phyloP scores from a whole-genome alignment of 2,329 filamentous ascomycete species.

The Pseudogymnoascus sp. region DNA sequence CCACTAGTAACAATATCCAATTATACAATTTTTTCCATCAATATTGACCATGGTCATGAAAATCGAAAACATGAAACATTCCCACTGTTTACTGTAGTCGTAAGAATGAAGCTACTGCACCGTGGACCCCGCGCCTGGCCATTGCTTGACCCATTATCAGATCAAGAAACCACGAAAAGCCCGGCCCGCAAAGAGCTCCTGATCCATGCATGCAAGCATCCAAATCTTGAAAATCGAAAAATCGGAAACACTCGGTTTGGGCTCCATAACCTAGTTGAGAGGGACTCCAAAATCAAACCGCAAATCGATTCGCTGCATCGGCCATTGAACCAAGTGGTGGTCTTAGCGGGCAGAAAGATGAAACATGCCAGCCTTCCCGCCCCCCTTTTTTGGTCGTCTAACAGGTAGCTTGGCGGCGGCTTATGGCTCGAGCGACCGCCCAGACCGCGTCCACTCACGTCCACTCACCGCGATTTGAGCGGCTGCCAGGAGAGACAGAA shows the following conservation, averaged over 20 bases:
- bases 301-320: neutral
- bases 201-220: neutral
- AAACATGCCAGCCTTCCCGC: neutral
- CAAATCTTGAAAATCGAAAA: neutral
- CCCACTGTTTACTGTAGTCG: neutral
- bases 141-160: neutral
- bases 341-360: neutral
- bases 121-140: neutral
- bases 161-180: neutral
- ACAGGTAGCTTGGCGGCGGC: neutral
- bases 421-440: neutral
- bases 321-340: neutral
- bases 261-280: neutral
- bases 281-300: neutral
- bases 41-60: neutral
- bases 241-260: neutral
- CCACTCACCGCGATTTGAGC: neutral
- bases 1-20: neutral
- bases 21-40: neutral
- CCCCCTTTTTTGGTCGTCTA: neutral
- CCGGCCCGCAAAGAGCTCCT: neutral
- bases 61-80: neutral
- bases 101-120: neutral
- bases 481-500: neutral
- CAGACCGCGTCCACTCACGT: neutral